These are phyloP conservation scores for Wolfiporia cocos DNA, from an alignment of 1,284 basidiomycete species.

Conservation along the genomic window DNA sequence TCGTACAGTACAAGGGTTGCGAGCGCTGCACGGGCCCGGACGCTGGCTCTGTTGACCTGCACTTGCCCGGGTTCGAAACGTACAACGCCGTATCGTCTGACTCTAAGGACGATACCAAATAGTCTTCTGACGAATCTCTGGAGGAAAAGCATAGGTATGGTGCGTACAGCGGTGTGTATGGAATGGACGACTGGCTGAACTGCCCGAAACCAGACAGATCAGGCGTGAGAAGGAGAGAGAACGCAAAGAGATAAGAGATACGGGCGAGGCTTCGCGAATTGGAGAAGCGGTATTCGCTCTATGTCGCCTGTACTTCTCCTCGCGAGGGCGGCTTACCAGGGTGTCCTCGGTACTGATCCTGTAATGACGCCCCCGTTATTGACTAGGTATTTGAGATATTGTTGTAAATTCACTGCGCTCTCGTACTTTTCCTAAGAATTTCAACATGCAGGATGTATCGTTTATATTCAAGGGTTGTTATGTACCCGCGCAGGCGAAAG, in stretches of 20 bases:
- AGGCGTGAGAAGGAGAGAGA: slow-evolving; percentile 45
- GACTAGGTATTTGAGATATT: too few relatives aligned
- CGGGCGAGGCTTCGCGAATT: slow-evolving; percentile 50
- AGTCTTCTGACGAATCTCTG: slow-evolving; percentile 36
- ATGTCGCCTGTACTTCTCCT: slow-evolving; percentile 47
- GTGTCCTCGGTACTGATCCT: too few relatives aligned
- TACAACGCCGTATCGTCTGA: slow-evolving; percentile 26
- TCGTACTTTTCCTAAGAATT: too few relatives aligned
- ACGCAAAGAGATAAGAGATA: slow-evolving; percentile 51
- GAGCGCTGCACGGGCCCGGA: slow-evolving; percentile 62
- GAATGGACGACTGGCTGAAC: slow-evolving; percentile 30
- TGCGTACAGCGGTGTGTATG: slow-evolving; percentile 32
- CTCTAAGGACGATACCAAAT: slow-evolving; percentile 26
- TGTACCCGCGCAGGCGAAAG: too few relatives aligned
- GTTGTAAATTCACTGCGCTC: too few relatives aligned
- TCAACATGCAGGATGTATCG: too few relatives aligned
- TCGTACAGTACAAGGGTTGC: slow-evolving; percentile 68
- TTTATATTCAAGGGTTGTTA: too few relatives aligned
- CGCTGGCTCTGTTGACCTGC: slow-evolving; percentile 46
- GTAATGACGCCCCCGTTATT: too few relatives aligned
- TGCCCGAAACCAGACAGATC: slow-evolving; percentile 41
- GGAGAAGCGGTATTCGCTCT: slow-evolving; percentile 57
- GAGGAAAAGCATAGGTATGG: slow-evolving; percentile 31
- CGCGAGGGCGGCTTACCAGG: slow-evolving; percentile 16
- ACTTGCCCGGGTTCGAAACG: slow-evolving; percentile 42